Conservation (phyloP, 176 grass and related monocot genomes). For the Oryza longistaminata region DNA sequence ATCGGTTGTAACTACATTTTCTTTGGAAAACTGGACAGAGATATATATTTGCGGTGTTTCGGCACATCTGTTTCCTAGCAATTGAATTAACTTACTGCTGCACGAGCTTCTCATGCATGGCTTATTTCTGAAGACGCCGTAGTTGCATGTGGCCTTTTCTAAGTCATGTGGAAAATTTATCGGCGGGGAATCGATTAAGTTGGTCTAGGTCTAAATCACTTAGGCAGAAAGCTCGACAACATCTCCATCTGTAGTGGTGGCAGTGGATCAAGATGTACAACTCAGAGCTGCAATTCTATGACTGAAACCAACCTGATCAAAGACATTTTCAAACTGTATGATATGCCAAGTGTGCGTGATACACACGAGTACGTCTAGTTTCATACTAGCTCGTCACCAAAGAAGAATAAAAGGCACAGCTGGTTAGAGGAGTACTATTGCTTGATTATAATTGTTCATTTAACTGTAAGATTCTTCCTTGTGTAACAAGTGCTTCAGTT, state of each 20-base stretch:
- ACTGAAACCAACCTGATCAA: not conserved
- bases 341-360: not conserved
- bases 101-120: constrained; percentile 29
- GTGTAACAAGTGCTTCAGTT: not conserved
- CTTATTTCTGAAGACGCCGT: not conserved
- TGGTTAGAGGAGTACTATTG: not conserved
- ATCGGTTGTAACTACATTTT: constrained; percentile 1
- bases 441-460: not conserved
- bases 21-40: not conserved
- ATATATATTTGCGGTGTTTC: not conserved
- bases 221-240: constrained; percentile 31
- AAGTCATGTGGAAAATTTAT: constrained; percentile 29
- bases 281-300: not conserved
- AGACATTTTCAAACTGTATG: not conserved
- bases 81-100: not conserved
- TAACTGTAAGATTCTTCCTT: not conserved
- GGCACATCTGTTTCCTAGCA: not conserved
- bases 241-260: constrained; percentile 16
- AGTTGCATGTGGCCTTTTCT: not conserved
- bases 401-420: not conserved
- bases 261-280: constrained; percentile 25
- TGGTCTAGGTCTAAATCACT: constrained; percentile 34
- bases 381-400: not conserved
- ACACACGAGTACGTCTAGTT: not conserved
- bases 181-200: constrained; percentile 7